Percentiles rank a stretch among this genome's conserved stretches.
These are phyloP conservation scores for Alternaria tenuissima DNA, from an alignment of 2,329 filamentous ascomycete genomes.

Conservation along the genomic window DNA sequence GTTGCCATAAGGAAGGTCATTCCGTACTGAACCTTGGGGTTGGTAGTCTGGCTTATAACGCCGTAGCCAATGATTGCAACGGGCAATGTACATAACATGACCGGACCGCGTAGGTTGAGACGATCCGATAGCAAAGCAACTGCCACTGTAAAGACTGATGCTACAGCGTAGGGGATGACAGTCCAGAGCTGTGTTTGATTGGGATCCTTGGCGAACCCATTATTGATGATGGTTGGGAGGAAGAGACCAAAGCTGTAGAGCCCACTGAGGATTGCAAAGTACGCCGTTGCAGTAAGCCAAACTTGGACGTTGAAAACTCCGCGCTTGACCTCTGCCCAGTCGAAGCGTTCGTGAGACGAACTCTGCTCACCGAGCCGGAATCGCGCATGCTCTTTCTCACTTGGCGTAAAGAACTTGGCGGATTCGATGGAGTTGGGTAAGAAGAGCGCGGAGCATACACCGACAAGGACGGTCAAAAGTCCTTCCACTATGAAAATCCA, in stretches of 20 bases:
- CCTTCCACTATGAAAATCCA: slow-evolving; percentile 72
- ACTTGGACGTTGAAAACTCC: slow-evolving; percentile 68
- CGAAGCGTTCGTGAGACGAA: slow-evolving; percentile 57
- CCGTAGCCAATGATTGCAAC: slow-evolving; percentile 72
- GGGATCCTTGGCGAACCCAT: slow-evolving; percentile 62
- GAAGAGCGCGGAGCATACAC: slow-evolving; percentile 60
- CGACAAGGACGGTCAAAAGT: slow-evolving; percentile 62
- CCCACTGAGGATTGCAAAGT: slow-evolving; percentile 66
- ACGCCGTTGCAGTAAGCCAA: slow-evolving; percentile 69
- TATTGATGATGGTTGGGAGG: slow-evolving; percentile 70
- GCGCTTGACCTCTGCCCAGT: slow-evolving; percentile 69
- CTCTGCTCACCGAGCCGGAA: slow-evolving; percentile 55
- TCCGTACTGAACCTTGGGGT: slow-evolving; percentile 65
- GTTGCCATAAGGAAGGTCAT: slow-evolving; percentile 75
- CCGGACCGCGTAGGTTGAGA: slow-evolving; percentile 65
- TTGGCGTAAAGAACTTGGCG: slow-evolving; percentile 61
- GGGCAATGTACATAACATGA: slow-evolving; percentile 70
- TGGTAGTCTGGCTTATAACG: slow-evolving; percentile 65
- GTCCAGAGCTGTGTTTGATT: slow-evolving; percentile 70
- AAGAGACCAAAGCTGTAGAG: slow-evolving; percentile 72
- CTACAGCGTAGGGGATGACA: slow-evolving; percentile 70
- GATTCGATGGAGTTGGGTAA: slow-evolving; percentile 66
- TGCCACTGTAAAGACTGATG: slow-evolving; percentile 60
- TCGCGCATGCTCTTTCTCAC: slow-evolving; percentile 62
- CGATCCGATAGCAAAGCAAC: slow-evolving; percentile 68